Conservation (phyloP, 2,329 filamentous ascomycete species). For the Colletotrichum liaoningense region DNA sequence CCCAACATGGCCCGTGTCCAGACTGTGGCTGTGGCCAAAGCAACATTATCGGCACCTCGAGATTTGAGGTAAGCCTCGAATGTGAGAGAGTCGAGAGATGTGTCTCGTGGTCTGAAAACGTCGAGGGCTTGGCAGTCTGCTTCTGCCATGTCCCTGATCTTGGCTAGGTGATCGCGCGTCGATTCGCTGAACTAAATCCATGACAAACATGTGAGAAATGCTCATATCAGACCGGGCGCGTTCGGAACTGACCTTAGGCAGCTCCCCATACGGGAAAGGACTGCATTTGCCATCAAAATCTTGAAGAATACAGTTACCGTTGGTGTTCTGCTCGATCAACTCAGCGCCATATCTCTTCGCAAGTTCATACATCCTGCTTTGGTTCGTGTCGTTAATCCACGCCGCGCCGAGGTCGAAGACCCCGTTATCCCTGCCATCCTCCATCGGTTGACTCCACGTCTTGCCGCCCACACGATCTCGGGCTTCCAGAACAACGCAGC, state of each 20-base stretch:
- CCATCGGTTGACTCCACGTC: slow-evolving; percentile 52
- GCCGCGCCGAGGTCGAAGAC: slow-evolving; percentile 65
- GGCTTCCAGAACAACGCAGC: slow-evolving; percentile 60
- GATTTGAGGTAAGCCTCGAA: slow-evolving; percentile 44
- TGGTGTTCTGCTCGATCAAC: slow-evolving; percentile 59
- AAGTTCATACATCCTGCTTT: slow-evolving; percentile 56
- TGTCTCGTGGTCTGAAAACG: slow-evolving; percentile 36
- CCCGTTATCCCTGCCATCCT: slow-evolving; percentile 42
- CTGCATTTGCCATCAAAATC: slow-evolving; percentile 46
- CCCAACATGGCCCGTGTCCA: slow-evolving; percentile 64
- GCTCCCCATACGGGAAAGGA: slow-evolving; percentile 37
- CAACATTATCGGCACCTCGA: slow-evolving; percentile 38
- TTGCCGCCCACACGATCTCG: slow-evolving; percentile 64
- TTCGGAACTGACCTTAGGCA: slow-evolving; percentile 31
- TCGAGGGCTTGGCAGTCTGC: slow-evolving; percentile 44
- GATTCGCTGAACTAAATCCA: slow-evolving; percentile 20
- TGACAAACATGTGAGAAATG: not conserved
- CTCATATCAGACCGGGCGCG: no score
- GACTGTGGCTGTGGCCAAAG: slow-evolving; percentile 51
- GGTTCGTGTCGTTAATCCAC: slow-evolving; percentile 70
- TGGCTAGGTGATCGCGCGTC: slow-evolving; percentile 1
- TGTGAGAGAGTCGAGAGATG: slow-evolving; percentile 40
- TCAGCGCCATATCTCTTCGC: slow-evolving; percentile 54
- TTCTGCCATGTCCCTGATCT: slow-evolving; percentile 42
- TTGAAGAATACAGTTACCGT: slow-evolving; percentile 56